A percentile compares a stretch with the other conserved stretches of the same genome.
These are phyloP conservation scores for Fusarium decemcellulare DNA, from an alignment of 2,329 filamentous ascomycete species.

Conservation along the genomic window DNA sequence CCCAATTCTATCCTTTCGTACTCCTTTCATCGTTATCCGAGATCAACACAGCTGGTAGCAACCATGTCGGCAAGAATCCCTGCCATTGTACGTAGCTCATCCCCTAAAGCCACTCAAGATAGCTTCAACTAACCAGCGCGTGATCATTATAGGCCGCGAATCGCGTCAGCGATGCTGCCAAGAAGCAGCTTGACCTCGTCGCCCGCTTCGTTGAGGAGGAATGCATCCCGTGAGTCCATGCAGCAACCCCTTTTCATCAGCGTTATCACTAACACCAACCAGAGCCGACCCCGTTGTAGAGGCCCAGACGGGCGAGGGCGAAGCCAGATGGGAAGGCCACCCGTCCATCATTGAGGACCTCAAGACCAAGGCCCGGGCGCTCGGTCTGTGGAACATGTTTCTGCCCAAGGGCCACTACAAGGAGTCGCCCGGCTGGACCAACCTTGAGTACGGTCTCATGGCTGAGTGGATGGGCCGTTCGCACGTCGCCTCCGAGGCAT, in stretches of 20 bases:
- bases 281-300: conserved; percentile 85
- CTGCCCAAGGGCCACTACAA: conserved; percentile 95
- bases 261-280: conserved; percentile 22
- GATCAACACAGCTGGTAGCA: conserved; percentile 5
- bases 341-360: conserved; percentile 89
- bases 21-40: conserved; percentile 14
- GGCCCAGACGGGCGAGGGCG: conserved; percentile 84
- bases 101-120: neutral
- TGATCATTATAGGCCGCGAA: conserved; percentile 56
- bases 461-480: conserved; percentile 95
- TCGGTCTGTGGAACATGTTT: conserved; percentile 99
- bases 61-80: conserved; percentile 53
- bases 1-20: conserved; percentile 1
- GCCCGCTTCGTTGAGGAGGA: conserved; percentile 98
- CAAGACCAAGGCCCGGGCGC: conserved; percentile 84
- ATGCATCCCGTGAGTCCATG: conserved; percentile 78
- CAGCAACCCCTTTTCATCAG: neutral
- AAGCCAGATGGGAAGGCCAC: conserved; percentile 83
- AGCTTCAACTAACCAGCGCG: conserved; percentile 19
- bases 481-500: conserved; percentile 84
- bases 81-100: conserved; percentile 47
- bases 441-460: conserved; percentile 98
- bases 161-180: conserved; percentile 86
- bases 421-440: conserved; percentile 93
- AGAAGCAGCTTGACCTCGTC: conserved; percentile 87